A percentile compares a stretch with the other conserved stretches of the same genome.
These are phyloP conservation scores for Cymbopogon citratus DNA, from an alignment of 176 grass and related monocot species.

Conservation along the genomic window DNA sequence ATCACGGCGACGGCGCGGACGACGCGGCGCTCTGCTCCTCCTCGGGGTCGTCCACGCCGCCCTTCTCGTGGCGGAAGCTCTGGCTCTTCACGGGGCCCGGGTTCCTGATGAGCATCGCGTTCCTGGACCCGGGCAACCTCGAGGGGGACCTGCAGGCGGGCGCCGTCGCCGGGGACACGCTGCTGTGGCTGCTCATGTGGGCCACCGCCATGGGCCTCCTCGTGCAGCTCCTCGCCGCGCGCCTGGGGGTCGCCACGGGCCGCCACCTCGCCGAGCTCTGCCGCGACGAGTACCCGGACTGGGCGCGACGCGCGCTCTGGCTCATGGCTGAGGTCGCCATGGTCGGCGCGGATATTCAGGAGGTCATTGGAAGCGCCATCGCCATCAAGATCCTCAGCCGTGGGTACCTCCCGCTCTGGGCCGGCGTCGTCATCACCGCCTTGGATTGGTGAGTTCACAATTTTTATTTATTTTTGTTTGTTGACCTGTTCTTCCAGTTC, in stretches of 20 bases:
- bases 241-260: conserved; percentile 75
- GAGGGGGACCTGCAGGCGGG: conserved; percentile 96
- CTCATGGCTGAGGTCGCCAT: conserved; percentile 93
- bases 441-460: conserved; percentile 61
- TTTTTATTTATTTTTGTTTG: neutral
- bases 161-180: conserved; percentile 74
- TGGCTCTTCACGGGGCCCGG: conserved; percentile 28
- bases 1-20: neutral
- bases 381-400: conserved; percentile 93
- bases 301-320: conserved; percentile 78
- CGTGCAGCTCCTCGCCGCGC: conserved; percentile 82
- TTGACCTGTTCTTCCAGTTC: neutral
- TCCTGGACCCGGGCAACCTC: conserved; percentile 96
- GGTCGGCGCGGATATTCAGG: conserved; percentile 92
- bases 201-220: conserved; percentile 63
- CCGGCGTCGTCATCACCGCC: conserved; percentile 89
- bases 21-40: no score
- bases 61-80: no score
- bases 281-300: conserved; percentile 87
- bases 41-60: no score
- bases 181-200: conserved; percentile 90
- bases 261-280: conserved; percentile 90
- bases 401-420: conserved; percentile 84
- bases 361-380: conserved; percentile 95
- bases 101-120: conserved; percentile 97